Evolutionary conservation across 2,329 filamentous ascomycete species (phyloP), one percentile per base, ranked within the genome.

Genomic region (Macrophomina tecta): DNA sequence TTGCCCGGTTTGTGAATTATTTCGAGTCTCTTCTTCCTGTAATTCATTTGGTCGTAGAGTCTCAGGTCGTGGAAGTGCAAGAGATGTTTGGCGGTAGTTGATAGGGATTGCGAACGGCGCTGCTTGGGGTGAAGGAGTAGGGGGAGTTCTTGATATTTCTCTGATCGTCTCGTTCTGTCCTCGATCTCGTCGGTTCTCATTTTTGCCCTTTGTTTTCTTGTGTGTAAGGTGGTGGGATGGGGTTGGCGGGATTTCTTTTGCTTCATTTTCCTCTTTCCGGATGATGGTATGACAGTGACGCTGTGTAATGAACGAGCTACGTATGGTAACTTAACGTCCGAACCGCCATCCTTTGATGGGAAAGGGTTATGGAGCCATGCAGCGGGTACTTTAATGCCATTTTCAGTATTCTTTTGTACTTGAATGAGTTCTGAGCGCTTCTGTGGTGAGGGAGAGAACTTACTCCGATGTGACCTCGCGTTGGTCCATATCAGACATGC

Each of bases 231-330:
- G 56, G 56, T 28, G 40, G 56, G 52, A 11, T 5, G 38, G 18
- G 52, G 23, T 18, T 16, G 49, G 49, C 16, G 49, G 49, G 28
- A 5, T 52, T 52, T 14, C 11, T 30, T 51, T 51, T 30, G 23
- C 23, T 23, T 23, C 23, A 23, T 23, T 23, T 23, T 23, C 23
- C 23, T 51, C 48, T 49, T n/a, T 49, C 46, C 28, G 28, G 28
- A 16, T 61, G 40, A 61, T 46, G 56, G 56, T 61, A 61, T 48
- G 56, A 46, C 11, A 42, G 34, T 58, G 56, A 61, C 56, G 56
- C 56, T 61, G 56, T 61, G 56, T 61, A 61, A 61, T 61, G 56
- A 61, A 48, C 55, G 55, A 61, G 56, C 56, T 61, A 61, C 56
- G 56, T 61, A 61, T 42, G 23, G 56, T 61, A 61, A 58, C 55